Percentiles rank a stretch among this genome's conserved stretches.
phyloP scores from a whole-genome alignment of 2,329 filamentous ascomycete genomes.

The Paecilomyces niveus region DNA sequence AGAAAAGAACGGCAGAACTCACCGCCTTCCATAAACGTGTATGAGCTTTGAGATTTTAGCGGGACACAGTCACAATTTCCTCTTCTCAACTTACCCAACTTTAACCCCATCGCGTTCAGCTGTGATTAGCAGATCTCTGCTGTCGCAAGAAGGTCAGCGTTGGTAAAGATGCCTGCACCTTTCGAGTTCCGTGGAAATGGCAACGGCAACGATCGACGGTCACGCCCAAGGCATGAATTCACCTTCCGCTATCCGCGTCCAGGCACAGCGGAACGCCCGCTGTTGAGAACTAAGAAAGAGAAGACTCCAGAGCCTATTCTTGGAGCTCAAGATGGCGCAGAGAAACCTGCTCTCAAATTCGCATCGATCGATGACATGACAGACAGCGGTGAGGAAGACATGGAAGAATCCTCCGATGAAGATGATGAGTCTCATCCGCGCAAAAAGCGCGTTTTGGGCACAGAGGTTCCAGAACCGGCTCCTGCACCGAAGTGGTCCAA shows the following conservation, averaged over 20 bases:
- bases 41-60: not conserved
- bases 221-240: constrained; percentile 26
- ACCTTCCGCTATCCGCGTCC: constrained; percentile 33
- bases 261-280: constrained; percentile 30
- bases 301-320: constrained; percentile 29
- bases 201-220: constrained; percentile 14
- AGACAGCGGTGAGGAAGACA: constrained; percentile 40
- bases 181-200: constrained; percentile 27
- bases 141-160: not conserved
- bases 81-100: not conserved
- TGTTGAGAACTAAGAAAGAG: constrained; percentile 27
- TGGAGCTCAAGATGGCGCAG: constrained; percentile 13
- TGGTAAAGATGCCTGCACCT: constrained; percentile 13
- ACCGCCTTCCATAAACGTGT: not conserved
- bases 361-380: constrained; percentile 31
- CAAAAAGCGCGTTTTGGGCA: constrained; percentile 28
- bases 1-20: not conserved
- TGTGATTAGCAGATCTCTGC: not conserved
- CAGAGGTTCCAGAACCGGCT: constrained; percentile 11
- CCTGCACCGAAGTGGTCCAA: constrained; percentile 80
- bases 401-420: constrained; percentile 36
- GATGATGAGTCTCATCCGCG: constrained; percentile 29
- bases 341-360: constrained; percentile 26
- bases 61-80: not conserved
- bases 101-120: constrained; percentile 2